Percentiles rank a stretch among this genome's conserved stretches.
Evolutionary conservation across 805 yeast genomes (phyloP).

Genomic region (Metschnikowia lachancei): DNA sequence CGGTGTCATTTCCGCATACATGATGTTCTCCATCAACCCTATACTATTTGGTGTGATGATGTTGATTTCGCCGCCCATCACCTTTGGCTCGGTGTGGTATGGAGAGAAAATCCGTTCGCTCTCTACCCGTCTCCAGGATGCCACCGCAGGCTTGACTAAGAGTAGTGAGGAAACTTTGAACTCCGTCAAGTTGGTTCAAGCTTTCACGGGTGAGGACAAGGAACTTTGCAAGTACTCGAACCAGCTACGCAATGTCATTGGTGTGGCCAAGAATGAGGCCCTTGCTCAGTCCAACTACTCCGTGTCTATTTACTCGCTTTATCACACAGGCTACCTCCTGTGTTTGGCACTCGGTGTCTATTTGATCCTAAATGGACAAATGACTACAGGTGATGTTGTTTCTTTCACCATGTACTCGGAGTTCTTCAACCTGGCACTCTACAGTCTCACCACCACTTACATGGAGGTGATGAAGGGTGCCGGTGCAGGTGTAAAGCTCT

Average conservation of each 20-base stretch:
- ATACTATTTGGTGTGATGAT: conserved; percentile 43
- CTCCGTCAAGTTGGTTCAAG: conserved; percentile 42
- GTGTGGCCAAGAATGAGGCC: conserved; percentile 44
- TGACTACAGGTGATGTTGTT: conserved; percentile 49
- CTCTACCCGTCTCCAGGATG: conserved; percentile 42
- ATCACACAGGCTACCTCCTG: conserved; percentile 43
- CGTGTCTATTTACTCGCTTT: conserved; percentile 42
- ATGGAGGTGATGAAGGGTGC: conserved; percentile 48
- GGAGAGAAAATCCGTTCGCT: conserved; percentile 43
- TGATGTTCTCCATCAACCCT: conserved; percentile 46
- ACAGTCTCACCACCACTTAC: conserved; percentile 44
- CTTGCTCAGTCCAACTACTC: conserved; percentile 44
- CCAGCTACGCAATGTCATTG: conserved; percentile 39
- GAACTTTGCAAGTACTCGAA: conserved; percentile 39
- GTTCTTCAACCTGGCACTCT: conserved; percentile 43
- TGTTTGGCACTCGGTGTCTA: conserved; percentile 44
- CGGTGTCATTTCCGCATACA: conserved; percentile 41
- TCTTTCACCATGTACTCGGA: conserved; percentile 47
- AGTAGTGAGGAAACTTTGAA: conserved; percentile 44
- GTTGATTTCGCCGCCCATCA: conserved; percentile 45
- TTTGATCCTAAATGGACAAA: conserved; percentile 40
- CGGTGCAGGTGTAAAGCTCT: conserved; percentile 45
- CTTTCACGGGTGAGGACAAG: conserved; percentile 43
- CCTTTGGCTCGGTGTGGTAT: conserved; percentile 45
- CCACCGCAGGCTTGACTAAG: conserved; percentile 45